Percentiles rank a stretch among this genome's conserved stretches.
Conservation (phyloP, 768 basidiomycete genomes). For the Fomitopsis pulvina region DNA sequence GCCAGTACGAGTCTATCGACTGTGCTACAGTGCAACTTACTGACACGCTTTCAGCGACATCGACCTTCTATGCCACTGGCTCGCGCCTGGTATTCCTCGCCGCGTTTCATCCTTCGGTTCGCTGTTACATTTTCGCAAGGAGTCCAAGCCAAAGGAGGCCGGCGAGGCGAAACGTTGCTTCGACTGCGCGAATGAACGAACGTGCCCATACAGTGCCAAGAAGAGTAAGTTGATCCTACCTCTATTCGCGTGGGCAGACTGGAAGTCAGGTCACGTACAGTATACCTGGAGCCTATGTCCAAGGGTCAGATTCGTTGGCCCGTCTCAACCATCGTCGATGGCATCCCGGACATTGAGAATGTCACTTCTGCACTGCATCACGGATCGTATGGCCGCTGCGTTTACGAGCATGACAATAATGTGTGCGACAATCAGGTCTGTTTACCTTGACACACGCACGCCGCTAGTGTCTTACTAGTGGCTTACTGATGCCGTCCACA, state of each 20-base stretch:
- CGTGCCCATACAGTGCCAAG: constrained; percentile 85
- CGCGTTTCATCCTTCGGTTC: constrained; percentile 85
- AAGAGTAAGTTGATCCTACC: constrained; percentile 43
- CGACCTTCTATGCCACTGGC: constrained; percentile 75
- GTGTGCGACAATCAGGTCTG: constrained; percentile 80
- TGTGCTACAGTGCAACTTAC: not conserved
- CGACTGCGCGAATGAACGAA: constrained; percentile 63
- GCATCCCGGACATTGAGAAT: constrained; percentile 82
- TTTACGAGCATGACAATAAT: constrained; percentile 80
- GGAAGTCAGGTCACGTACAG: constrained; percentile 31
- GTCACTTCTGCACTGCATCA: constrained; percentile 62
- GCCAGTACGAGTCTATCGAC: constrained; percentile 54
- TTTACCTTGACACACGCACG: not conserved
- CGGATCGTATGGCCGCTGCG: constrained; percentile 76
- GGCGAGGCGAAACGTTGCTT: constrained; percentile 66
- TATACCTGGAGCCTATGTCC: constrained; percentile 74
- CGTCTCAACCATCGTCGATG: constrained; percentile 62
- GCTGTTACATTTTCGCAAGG: constrained; percentile 73
- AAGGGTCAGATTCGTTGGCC: constrained; percentile 59
- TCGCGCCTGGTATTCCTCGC: constrained; percentile 55
- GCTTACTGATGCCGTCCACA: not conserved
- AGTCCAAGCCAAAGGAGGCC: constrained; percentile 61
- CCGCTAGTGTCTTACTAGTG: not conserved
- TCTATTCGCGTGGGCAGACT: too few species aligned
- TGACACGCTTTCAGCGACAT: constrained; percentile 53